Conservation (phyloP, 768 basidiomycete genomes). For the Boletellus emodensis region DNA sequence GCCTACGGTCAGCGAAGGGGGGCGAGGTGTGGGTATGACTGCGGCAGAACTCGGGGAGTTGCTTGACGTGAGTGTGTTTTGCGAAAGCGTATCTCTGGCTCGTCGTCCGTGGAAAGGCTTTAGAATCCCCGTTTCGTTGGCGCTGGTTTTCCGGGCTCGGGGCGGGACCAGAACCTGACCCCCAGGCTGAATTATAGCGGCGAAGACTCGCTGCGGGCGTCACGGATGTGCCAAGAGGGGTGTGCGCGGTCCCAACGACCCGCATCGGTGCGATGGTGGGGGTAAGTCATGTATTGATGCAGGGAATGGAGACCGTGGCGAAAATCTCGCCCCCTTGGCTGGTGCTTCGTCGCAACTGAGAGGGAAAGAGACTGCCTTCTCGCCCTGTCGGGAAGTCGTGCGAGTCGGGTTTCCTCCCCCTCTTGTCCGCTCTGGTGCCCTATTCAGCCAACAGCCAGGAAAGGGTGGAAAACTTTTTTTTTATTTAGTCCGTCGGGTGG, state of each 20-base stretch:
- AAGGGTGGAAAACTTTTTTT: background rate
- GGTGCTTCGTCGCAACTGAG: constrained; percentile 4
- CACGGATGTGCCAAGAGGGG: background rate
- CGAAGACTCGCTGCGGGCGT: constrained; percentile 9
- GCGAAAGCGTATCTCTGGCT: background rate
- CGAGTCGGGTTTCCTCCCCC: background rate
- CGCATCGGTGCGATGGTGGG: constrained; percentile 11
- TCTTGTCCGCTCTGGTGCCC: constrained; percentile 7
- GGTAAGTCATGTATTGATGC: constrained; percentile 1
- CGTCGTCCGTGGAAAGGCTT: background rate
- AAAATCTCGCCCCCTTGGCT: background rate
- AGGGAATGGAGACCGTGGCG: background rate
- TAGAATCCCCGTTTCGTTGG: constrained; percentile 8
- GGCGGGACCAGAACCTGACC: constrained; percentile 1
- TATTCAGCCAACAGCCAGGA: constrained; percentile 1
- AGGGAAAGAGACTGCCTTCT: constrained; percentile 4
- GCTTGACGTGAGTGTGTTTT: constrained; percentile 28
- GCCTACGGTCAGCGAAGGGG: constrained; percentile 1
- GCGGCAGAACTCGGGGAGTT: constrained; percentile 31
- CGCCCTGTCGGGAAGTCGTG: constrained; percentile 1
- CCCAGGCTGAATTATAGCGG: constrained; percentile 13
- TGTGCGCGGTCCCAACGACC: constrained; percentile 7
- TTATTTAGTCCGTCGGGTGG: background rate
- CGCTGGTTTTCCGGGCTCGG: constrained; percentile 15
- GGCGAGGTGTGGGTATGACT: constrained; percentile 19